Percentiles rank a stretch among this genome's conserved stretches.
Evolutionary conservation across 371 early-diverging fungal species (phyloP).

Genomic region (Lichtheimia corymbifera): DNA sequence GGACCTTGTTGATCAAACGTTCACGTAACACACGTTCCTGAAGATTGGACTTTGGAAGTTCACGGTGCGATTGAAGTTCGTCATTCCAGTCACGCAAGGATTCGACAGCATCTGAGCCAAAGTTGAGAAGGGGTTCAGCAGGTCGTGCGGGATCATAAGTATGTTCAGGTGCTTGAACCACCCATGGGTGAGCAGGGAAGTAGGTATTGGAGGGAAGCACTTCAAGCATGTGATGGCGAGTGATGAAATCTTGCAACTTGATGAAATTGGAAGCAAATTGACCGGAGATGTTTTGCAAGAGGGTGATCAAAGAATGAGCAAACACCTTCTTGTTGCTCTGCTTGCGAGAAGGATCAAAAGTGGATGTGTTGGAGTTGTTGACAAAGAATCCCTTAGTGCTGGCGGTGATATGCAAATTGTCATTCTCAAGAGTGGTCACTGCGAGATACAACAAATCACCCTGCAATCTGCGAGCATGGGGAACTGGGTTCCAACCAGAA

Average conservation of each 20-base stretch:
- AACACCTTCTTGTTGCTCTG: constrained; percentile 30
- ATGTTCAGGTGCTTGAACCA: constrained; percentile 61
- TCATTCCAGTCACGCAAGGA: constrained; percentile 95
- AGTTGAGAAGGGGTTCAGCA: constrained; percentile 65
- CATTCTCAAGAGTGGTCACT: constrained; percentile 81
- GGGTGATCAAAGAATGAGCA: constrained; percentile 72
- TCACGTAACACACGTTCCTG: constrained; percentile 90
- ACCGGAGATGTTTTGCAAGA: constrained; percentile 71
- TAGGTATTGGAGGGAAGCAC: constrained; percentile 69
- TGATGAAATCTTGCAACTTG: constrained; percentile 67
- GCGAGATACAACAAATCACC: constrained; percentile 88
- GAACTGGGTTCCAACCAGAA: constrained; percentile 94
- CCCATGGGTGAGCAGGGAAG: constrained; percentile 83
- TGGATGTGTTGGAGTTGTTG: constrained; percentile 71
- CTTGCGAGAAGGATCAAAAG: constrained; percentile 72
- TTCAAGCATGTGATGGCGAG: constrained; percentile 79
- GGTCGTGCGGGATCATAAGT: constrained; percentile 67
- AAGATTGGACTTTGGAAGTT: constrained; percentile 73
- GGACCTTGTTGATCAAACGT: constrained; percentile 77
- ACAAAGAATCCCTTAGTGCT: constrained; percentile 86
- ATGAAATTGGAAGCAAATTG: constrained; percentile 70
- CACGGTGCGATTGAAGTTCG: constrained; percentile 87
- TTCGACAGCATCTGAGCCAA: constrained; percentile 72
- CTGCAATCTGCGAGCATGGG: constrained; percentile 70
- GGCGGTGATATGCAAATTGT: constrained; percentile 83